phyloP scores from a whole-genome alignment of 2,329 filamentous ascomycete species.

The Raffaelea albimanens region DNA sequence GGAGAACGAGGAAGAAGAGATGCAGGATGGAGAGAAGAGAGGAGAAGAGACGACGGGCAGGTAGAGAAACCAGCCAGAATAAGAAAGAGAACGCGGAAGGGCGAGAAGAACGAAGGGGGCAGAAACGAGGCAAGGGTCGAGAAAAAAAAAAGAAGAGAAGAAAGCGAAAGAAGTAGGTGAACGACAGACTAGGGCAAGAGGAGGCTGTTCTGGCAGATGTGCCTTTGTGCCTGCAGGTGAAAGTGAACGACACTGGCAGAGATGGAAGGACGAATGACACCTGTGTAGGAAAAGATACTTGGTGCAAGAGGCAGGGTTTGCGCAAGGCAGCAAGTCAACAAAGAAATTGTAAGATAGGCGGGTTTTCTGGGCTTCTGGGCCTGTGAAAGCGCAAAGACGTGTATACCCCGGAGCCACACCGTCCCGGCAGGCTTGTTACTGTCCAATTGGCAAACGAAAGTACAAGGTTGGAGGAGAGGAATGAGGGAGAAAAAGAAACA shows the following conservation, averaged over 20 bases:
- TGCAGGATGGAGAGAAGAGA: neutral
- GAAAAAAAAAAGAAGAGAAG: neutral
- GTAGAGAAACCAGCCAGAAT: neutral
- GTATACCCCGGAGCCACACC: no score
- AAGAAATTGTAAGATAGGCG: neutral
- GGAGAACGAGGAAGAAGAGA: neutral
- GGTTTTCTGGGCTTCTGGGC: no score
- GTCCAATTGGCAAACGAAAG: neutral
- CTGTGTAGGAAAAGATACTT: no score
- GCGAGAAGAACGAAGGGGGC: neutral
- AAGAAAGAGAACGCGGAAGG: no score
- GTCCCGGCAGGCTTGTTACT: no score
- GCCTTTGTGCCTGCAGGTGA: no score
- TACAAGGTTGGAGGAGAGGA: no score
- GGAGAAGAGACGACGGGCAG: slow-evolving; percentile 1
- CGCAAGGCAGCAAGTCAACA: no score
- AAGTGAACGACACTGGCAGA: slow-evolving; percentile 1
- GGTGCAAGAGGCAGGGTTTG: no score
- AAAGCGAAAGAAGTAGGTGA: slow-evolving; percentile 1
- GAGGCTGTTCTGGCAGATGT: no score
- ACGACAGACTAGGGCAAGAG: no score
- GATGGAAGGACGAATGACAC: neutral
- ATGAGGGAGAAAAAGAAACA: neutral
- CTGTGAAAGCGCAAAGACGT: no score
- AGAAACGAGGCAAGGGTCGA: neutral